Evolutionary conservation across 2,329 filamentous ascomycete genomes (phyloP).

Genomic region (Blastomyces emzantsi): DNA sequence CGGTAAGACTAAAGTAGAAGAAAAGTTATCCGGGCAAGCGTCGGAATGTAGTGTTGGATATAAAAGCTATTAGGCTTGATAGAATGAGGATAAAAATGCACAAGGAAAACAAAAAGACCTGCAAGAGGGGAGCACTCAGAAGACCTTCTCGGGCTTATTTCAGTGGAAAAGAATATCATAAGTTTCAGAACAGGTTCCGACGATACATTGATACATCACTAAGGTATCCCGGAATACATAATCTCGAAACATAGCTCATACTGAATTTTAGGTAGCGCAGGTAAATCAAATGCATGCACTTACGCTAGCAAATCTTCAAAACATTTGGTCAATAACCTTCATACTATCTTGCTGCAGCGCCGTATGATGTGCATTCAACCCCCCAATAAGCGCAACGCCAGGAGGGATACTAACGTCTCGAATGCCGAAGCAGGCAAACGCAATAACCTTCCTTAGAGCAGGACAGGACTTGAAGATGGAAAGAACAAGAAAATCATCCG

Average conservation of each 20-base stretch:
- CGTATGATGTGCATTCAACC: constrained; percentile 43
- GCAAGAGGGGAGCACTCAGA: not conserved
- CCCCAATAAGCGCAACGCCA: constrained; percentile 52
- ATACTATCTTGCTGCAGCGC: constrained; percentile 2
- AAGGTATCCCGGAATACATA: not conserved
- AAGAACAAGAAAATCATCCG: constrained; percentile 39
- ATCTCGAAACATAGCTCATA: not conserved
- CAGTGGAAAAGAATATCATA: not conserved
- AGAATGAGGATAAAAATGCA: not conserved
- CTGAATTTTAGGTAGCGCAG: not conserved
- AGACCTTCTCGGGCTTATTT: not conserved
- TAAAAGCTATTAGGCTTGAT: not conserved
- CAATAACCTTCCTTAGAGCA: constrained; percentile 45
- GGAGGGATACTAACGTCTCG: constrained; percentile 47
- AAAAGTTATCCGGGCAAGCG: not conserved
- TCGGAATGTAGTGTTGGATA: not conserved
- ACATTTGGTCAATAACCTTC: constrained; percentile 6
- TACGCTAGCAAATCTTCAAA: not conserved
- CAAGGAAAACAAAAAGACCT: not conserved
- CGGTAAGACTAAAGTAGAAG: not conserved
- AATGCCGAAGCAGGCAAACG: constrained; percentile 56
- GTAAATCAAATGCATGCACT: not conserved
- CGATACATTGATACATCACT: not conserved
- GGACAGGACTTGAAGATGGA: constrained; percentile 41
- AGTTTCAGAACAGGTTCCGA: not conserved